These are phyloP conservation scores for Vaccinium vitisidaea DNA, from an alignment of 148 eudicot species.

Conservation along the genomic window DNA sequence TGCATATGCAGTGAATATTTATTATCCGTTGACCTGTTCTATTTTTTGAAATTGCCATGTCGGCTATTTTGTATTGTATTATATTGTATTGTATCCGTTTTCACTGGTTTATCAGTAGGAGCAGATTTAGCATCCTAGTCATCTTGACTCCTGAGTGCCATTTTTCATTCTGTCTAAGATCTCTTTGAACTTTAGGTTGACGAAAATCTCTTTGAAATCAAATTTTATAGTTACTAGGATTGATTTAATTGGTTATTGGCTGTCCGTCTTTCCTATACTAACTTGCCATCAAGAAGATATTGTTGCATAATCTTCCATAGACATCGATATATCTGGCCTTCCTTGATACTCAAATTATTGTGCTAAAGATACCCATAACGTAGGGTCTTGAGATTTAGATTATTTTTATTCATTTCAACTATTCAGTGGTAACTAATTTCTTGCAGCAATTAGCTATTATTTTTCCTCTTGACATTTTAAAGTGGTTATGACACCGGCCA, in stretches of 20 bases:
- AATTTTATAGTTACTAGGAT: background rate
- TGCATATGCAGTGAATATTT: background rate
- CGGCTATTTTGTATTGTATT: background rate
- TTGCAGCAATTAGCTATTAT: background rate
- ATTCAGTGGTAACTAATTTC: background rate
- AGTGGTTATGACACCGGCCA: constrained; percentile 34
- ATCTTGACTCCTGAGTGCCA: background rate
- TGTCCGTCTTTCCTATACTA: background rate
- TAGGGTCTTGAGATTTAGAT: background rate
- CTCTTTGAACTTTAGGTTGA: background rate
- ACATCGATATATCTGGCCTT: background rate
- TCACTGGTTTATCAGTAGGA: background rate
- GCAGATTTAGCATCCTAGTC: background rate
- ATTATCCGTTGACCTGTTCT: background rate
- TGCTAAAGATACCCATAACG: background rate
- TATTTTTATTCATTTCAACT: background rate
- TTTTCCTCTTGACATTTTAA: background rate
- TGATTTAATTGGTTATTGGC: background rate
- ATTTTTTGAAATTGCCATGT: background rate
- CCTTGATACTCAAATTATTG: background rate
- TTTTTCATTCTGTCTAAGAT: background rate
- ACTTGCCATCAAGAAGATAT: background rate
- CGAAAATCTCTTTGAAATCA: background rate
- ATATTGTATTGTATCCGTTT: background rate
- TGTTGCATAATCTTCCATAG: background rate